Conservation (phyloP, 805 yeast species). For the Kluyveromyces nonfermentans region DNA sequence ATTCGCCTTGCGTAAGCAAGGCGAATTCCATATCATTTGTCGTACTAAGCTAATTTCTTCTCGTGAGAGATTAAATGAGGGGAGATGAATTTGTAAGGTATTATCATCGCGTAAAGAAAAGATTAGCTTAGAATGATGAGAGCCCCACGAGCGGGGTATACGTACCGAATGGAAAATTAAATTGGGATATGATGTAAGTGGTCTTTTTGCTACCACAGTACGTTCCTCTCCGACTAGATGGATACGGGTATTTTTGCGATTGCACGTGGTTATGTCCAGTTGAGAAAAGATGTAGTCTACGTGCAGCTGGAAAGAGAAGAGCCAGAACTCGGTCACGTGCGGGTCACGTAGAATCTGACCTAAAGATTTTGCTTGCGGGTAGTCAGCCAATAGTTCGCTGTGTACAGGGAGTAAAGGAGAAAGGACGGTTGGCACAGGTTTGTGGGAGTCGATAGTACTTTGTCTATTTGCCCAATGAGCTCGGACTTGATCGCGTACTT, state of each 20-base stretch:
- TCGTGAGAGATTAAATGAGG: slow-evolving; percentile 50
- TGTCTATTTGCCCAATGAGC: background rate
- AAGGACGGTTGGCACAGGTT: no score
- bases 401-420: background rate
- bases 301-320: slow-evolving; percentile 43
- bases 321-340: slow-evolving; percentile 31
- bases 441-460: no score
- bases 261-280: slow-evolving; percentile 13
- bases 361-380: background rate
- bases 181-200: background rate
- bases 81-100: slow-evolving; percentile 42
- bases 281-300: slow-evolving; percentile 32
- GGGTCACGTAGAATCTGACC: slow-evolving; percentile 26
- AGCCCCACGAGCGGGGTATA: slow-evolving; percentile 5
- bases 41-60: slow-evolving; percentile 49
- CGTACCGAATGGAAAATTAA: background rate
- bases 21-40: slow-evolving; percentile 61
- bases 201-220: slow-evolving; percentile 15
- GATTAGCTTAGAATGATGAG: slow-evolving; percentile 64
- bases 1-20: slow-evolving; percentile 23
- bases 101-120: slow-evolving; percentile 43
- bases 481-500: background rate
- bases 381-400: background rate
- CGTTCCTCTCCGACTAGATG: slow-evolving; percentile 28
- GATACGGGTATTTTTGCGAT: slow-evolving; percentile 12